Evolutionary conservation across 805 yeast genomes (phyloP).

Genomic region (Hanseniaspora nectarophila): DNA sequence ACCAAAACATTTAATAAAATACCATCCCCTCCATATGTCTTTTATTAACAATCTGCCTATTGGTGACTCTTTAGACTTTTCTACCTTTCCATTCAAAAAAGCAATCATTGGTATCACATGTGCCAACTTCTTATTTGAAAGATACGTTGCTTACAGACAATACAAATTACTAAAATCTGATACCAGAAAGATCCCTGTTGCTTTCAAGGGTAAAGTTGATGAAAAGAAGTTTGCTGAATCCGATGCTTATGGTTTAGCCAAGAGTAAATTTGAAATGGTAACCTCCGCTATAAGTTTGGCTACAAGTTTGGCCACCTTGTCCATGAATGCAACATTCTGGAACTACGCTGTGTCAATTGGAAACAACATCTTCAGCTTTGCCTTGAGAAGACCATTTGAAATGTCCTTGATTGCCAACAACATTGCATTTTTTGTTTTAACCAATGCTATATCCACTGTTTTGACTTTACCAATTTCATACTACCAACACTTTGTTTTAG

Average conservation of each 20-base stretch:
- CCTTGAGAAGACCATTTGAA: slow-evolving; percentile 22
- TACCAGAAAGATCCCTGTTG: slow-evolving; percentile 49
- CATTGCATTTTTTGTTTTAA: slow-evolving; percentile 46
- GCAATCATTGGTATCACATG: slow-evolving; percentile 62
- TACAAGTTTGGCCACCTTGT: slow-evolving; percentile 35
- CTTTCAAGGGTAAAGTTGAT: slow-evolving; percentile 56
- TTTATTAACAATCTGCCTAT: background rate
- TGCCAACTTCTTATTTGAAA: slow-evolving; percentile 64
- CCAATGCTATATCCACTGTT: slow-evolving; percentile 31
- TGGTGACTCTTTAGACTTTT: slow-evolving; percentile 22
- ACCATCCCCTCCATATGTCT: no score
- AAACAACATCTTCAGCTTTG: slow-evolving; percentile 22
- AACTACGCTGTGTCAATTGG: slow-evolving; percentile 33
- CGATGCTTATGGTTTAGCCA: slow-evolving; percentile 67
- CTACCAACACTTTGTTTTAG: slow-evolving; percentile 75
- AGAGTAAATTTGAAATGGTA: slow-evolving; percentile 55
- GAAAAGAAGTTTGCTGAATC: slow-evolving; percentile 64
- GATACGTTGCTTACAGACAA: slow-evolving; percentile 66
- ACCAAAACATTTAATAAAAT: no score
- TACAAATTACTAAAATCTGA: slow-evolving; percentile 43
- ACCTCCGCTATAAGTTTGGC: slow-evolving; percentile 40
- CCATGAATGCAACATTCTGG: slow-evolving; percentile 59
- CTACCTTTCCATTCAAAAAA: slow-evolving; percentile 68
- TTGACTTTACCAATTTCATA: slow-evolving; percentile 56
- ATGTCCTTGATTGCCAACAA: slow-evolving; percentile 47